Percentiles rank a stretch among this genome's conserved stretches.
Evolutionary conservation across 495 filamentous ascomycete species (phyloP).

Genomic region (Lindgomyces ingoldianus): DNA sequence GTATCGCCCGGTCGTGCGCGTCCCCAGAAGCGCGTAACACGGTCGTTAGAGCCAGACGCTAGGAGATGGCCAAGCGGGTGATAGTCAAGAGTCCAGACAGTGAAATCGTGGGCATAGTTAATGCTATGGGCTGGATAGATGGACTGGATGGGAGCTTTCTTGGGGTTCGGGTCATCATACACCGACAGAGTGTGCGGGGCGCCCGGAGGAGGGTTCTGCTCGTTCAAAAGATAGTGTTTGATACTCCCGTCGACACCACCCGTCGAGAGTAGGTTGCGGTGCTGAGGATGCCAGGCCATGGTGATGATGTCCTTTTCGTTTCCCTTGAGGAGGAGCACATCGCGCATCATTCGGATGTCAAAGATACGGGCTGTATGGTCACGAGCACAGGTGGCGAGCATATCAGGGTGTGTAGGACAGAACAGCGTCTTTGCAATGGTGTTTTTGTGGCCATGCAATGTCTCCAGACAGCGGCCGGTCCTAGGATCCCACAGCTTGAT

Average conservation of each 20-base stretch:
- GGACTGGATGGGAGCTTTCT: constrained; percentile 75
- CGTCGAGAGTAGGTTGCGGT: constrained; percentile 83
- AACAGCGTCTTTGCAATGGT: constrained; percentile 88
- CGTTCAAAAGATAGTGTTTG: constrained; percentile 89
- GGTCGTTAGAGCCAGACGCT: constrained; percentile 97
- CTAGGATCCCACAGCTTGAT: constrained; percentile 98
- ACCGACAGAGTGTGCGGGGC: constrained; percentile 67
- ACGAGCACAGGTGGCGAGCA: constrained; percentile 87
- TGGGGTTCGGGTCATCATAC: constrained; percentile 78
- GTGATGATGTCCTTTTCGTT: constrained; percentile 96
- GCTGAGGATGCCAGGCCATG: constrained; percentile 89
- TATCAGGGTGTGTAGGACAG: constrained; percentile 75
- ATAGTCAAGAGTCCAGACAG: constrained; percentile 97
- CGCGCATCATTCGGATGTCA: constrained; percentile 96
- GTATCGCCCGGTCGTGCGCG: constrained; percentile 82
- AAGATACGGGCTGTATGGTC: constrained; percentile 91
- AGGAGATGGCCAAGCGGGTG: constrained; percentile 94
- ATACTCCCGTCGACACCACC: constrained; percentile 86
- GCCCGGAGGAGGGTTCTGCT: constrained; percentile 77
- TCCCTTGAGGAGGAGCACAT: constrained; percentile 85
- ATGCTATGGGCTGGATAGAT: constrained; percentile 86
- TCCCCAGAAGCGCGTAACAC: constrained; percentile 95
- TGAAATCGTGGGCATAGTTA: constrained; percentile 84
- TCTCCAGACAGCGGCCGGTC: constrained; percentile 84
- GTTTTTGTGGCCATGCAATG: constrained; percentile 96